A percentile compares a stretch with the other conserved stretches of the same genome.
Conservation (phyloP, 2,329 filamentous ascomycete genomes). For the Aspergillus pseudotamarii region DNA sequence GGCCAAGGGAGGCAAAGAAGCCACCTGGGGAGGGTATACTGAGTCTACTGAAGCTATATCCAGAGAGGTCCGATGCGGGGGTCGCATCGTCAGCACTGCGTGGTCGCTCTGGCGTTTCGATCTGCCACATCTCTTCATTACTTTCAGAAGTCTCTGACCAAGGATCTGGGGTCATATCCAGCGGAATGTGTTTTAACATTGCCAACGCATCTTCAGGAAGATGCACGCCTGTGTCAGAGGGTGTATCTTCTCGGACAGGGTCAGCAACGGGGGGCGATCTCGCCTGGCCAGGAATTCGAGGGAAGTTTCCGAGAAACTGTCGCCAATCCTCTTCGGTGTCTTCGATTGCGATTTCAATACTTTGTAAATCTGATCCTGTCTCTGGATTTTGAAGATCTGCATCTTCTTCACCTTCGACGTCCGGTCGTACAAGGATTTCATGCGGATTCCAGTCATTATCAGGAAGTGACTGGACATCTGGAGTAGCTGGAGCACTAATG, state of each 20-base stretch:
- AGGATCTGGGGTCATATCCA: constrained; percentile 48
- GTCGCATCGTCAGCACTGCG: constrained; percentile 49
- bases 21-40: constrained; percentile 90
- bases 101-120: constrained; percentile 55
- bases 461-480: constrained; percentile 63
- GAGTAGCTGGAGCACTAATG: constrained; percentile 82
- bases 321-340: constrained; percentile 62
- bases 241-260: constrained; percentile 30
- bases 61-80: constrained; percentile 60
- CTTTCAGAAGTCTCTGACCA: constrained; percentile 46
- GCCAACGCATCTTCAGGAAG: constrained; percentile 80
- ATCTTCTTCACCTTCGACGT: constrained; percentile 33
- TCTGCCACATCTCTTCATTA: constrained; percentile 66
- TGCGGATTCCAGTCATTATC: constrained; percentile 63
- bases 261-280: constrained; percentile 26
- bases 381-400: constrained; percentile 28
- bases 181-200: constrained; percentile 74
- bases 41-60: constrained; percentile 74
- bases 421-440: constrained; percentile 37
- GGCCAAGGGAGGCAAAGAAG: constrained; percentile 85
- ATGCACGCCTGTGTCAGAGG: constrained; percentile 59
- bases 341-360: constrained; percentile 43
- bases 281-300: constrained; percentile 36
- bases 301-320: constrained; percentile 44
- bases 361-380: constrained; percentile 30